Evolutionary conservation across 208 protist species (phyloP).

Genomic region (Naegleria fowleri): DNA sequence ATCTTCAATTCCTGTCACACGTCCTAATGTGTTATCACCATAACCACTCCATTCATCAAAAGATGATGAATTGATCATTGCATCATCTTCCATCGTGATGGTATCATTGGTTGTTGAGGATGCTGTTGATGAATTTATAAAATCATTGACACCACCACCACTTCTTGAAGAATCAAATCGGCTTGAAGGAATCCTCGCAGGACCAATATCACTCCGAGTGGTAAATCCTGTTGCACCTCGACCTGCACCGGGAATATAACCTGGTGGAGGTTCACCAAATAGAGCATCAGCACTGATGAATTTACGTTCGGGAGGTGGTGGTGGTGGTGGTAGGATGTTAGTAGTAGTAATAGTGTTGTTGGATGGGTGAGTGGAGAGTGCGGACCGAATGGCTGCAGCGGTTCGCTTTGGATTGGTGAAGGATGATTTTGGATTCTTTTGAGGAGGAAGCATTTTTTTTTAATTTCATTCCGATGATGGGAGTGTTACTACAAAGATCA

Average conservation of each 20-base stretch:
- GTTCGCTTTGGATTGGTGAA: no score
- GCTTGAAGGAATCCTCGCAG: constrained; percentile 37
- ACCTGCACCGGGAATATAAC: constrained; percentile 71
- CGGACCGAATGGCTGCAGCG: no score
- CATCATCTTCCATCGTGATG: not conserved
- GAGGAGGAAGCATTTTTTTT: no score
- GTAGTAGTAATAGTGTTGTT: no score
- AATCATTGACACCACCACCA: constrained; percentile 27
- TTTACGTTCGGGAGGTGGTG: not conserved
- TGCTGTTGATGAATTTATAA: not conserved
- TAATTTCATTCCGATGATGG: no score
- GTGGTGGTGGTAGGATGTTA: no score
- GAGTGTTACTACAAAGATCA: no score
- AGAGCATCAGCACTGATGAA: not conserved
- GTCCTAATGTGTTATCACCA: constrained; percentile 5
- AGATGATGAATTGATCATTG: not conserved
- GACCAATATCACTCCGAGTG: constrained; percentile 76
- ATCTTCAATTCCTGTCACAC: constrained; percentile 20
- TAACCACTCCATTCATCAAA: constrained; percentile 12
- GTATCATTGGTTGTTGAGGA: not conserved
- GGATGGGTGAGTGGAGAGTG: no score
- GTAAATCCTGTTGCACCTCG: constrained; percentile 77
- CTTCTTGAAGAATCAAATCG: no score
- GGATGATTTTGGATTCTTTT: no score
- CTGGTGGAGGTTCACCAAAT: constrained; percentile 45